Base-by-base conservation (phyloP, 73 alveolate species). In the Blepharisma stoltei region DNA sequence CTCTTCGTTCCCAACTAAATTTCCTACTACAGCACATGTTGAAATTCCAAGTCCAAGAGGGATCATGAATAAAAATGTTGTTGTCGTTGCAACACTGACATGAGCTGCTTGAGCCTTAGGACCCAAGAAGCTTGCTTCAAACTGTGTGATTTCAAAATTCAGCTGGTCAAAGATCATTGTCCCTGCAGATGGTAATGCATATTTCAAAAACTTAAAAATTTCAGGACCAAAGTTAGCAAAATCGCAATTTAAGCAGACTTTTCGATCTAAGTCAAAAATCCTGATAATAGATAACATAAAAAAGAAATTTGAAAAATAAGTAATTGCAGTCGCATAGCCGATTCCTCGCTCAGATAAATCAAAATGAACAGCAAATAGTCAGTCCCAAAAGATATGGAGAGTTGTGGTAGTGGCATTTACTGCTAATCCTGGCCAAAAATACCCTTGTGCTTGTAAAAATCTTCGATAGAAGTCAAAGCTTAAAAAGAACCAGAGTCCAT, bases 81-180 rank as follows among this genome's bases (percentile, higher is more conserved):
- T 6, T 6, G 49, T 47, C 11, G 54, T 60, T 6, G 77, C 20
- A 52, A 82, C 54, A 1, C 60, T 78, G 48, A 82, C 90, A 41
- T 82, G 71, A 37, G 86, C 60, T 7, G 82, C 90, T 43, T 67
- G 44, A 7, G 81, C 69, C 8, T 65, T 75, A 3, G 66, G 78
- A 11, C 76, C 49, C 8, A 82, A 37, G 45, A 18, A 60, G 11
- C 82, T 77, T 8, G 86, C 81, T 6, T 76, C 21, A 18, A 82
- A 23, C 66, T 78, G 53, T 8, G 44, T 43, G 4, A 82, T 7
- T 41, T 77, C 85, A 48, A 78, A 82, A 7, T 54, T 11, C 90
- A 84, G 77, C 84, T 81, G 77, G 38, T 82, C 90, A 6, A 82
- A 49, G 75, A 81, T 55, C 9, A 77, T 6, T 76, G 77, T 55